Evolutionary conservation across 192 early-diverging fungal genomes (phyloP), one percentile per base, ranked within the genome.

Genomic region (Glomus cerebriforme): DNA sequence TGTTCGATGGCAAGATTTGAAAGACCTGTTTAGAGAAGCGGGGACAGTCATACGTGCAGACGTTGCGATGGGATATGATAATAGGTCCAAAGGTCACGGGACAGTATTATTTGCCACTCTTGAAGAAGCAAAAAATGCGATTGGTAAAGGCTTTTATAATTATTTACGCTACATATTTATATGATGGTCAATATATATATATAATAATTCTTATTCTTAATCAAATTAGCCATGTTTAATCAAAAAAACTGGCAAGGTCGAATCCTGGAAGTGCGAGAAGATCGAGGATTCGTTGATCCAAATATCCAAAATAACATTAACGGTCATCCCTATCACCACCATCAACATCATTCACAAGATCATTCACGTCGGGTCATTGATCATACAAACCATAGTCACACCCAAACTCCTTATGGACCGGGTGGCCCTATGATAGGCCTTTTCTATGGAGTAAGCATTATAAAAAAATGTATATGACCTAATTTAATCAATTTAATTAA

Each of bases 1-100:
- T 60, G 87, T 93, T n/a, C 83, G 89, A 64, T 93, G 92, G 93
- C 93, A 93, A 82, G 92, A 93, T 59, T 79, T 93, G 32, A 92
- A 90, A 59, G 89, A 90, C 78, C 73, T 88, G 19, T 93, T 95
- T 83, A 82, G 90, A 60, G 85, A 92, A 63, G 89, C 90, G n/a
- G 94, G 93, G 35, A 83, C 83, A 19, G 89, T 93, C 10, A 69
- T 90, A 37, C 85, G 93, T 9, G 89, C 91, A 10, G 93, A 93
- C 80, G 90, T 94, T 29, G 84, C 85, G 2, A 75, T 87, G 63
- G 82, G 84, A 31, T 83, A 74, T 13, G 88, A 90, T 64, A 85
- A 91, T 63, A 82, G 91, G 45, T 92, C 92, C 6, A 92, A 91
- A 81, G 93, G 93, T 7, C 92, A 90, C 72, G 93, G 91, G 10